Base-by-base conservation (phyloP, 176 grass and related monocot species). In the Aechmea fasciata region DNA sequence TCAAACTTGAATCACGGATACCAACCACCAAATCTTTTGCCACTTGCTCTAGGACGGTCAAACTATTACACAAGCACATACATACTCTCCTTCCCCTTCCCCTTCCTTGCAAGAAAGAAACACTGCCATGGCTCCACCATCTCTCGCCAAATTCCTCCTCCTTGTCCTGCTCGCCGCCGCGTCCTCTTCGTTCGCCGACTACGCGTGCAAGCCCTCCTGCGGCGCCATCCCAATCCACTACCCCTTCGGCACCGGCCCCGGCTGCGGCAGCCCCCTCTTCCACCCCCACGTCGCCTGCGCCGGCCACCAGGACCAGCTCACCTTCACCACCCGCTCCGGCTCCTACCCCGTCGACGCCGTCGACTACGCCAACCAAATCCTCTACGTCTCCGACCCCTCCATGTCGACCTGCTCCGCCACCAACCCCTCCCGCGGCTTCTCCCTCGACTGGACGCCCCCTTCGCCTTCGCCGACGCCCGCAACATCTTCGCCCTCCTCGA, bases 361-460 rank as follows among this genome's bases (percentile, higher is more conserved):
- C 64, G 74, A 77, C 64, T 77, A 77, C 74, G 20, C 49, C 63
- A 77, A 77, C 24, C 74, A 77, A 68, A 29, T 77, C 19, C 47
- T 77, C 50, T 41, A 29, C 74, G 7, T 77, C 50, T 47, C 74
- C 48, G 74, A 77, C 74, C 74, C 64, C n/a, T 67, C 74, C 74
- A 77, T 77, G 74, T 77, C 74, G 3, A 77, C 74, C 8, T 77
- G 74, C 66, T 69, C 50, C 29, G 52, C 74, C 24, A 65, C 52
- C 49, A 14, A 2, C 11, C 14, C 64, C 2, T 68, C 64, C 63
- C 10, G 9, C 2, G 74, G 74, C 11, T 77, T 77, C 74, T 69
- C 74, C 66, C 49, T 77, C 63, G n/a, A 50, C 49, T 65, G 64
- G 63, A 77, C 63, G 74, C 74, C 11, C 74, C 74, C 63, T 77